phyloP scores from a whole-genome alignment of 2,329 filamentous ascomycete species.

The Corinectria fuckeliana region DNA sequence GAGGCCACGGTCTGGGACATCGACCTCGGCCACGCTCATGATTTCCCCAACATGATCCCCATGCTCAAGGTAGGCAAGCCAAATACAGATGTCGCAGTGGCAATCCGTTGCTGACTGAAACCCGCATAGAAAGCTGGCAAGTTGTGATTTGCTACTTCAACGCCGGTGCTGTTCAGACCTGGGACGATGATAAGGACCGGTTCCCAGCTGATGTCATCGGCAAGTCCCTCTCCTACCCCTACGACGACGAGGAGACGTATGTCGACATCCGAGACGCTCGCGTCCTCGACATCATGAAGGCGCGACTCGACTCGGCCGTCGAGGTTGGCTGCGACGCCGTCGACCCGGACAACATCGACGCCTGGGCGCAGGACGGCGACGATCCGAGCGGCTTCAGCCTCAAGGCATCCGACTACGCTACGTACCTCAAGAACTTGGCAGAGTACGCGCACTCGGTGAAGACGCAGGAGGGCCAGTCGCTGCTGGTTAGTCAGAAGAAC shows the following conservation, averaged over 20 bases:
- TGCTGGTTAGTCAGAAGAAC: slow-evolving; percentile 46
- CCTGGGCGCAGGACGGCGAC: slow-evolving; percentile 35
- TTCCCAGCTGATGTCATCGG: slow-evolving; percentile 37
- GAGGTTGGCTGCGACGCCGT: slow-evolving; percentile 42
- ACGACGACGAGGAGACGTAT: slow-evolving; percentile 39
- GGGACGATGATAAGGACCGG: slow-evolving; percentile 36
- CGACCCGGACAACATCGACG: slow-evolving; percentile 46
- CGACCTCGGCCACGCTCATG: slow-evolving; percentile 38
- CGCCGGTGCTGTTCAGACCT: slow-evolving; percentile 40
- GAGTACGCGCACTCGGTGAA: slow-evolving; percentile 39
- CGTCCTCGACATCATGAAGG: slow-evolving; percentile 42
- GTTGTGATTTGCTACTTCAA: slow-evolving; percentile 46
- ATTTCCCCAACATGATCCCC: slow-evolving; percentile 37
- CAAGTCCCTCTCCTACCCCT: slow-evolving; percentile 34
- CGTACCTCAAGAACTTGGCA: slow-evolving; percentile 41
- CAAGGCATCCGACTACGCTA: slow-evolving; percentile 36
- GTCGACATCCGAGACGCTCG: slow-evolving; percentile 36
- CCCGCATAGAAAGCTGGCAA: slow-evolving; percentile 34
- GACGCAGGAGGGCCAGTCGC: slow-evolving; percentile 30
- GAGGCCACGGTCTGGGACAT: slow-evolving; percentile 42
- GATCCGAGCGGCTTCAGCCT: slow-evolving; percentile 42
- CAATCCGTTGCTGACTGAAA: background rate
- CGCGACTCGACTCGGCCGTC: slow-evolving; percentile 38
- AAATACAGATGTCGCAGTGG: too few relatives aligned
- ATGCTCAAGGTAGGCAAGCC: slow-evolving; percentile 36